A percentile compares a stretch with the other conserved stretches of the same genome.
These are phyloP conservation scores for Colletotrichum acutatum DNA, from an alignment of 2,329 filamentous ascomycete species.

Conservation along the genomic window DNA sequence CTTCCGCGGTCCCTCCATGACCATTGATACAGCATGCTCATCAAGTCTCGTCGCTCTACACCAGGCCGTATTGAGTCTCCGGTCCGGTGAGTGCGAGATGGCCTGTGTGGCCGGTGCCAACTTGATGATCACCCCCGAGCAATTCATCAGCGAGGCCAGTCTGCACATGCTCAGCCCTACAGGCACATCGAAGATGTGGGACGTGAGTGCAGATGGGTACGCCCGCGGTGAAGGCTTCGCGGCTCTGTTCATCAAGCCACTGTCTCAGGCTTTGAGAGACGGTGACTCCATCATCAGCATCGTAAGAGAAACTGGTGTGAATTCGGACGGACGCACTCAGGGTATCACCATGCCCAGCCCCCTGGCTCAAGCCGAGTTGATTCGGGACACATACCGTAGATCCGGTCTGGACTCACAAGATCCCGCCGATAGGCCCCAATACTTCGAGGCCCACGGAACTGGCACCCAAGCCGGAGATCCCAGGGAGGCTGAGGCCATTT, in stretches of 20 bases:
- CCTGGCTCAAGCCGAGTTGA: constrained; percentile 51
- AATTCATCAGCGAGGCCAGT: constrained; percentile 38
- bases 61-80: constrained; percentile 50
- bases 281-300: constrained; percentile 48
- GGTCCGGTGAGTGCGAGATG: constrained; percentile 44
- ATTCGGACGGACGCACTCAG: constrained; percentile 53
- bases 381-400: constrained; percentile 48
- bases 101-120: constrained; percentile 47
- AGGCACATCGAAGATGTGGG: constrained; percentile 49
- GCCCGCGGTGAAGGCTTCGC: constrained; percentile 58
- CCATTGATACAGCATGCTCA: constrained; percentile 60
- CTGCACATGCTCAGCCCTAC: constrained; percentile 42
- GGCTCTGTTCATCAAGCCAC: constrained; percentile 54
- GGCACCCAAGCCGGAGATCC: constrained; percentile 46
- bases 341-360: constrained; percentile 52
- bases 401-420: constrained; percentile 48
- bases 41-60: constrained; percentile 55
- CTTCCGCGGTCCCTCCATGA: constrained; percentile 52
- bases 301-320: constrained; percentile 50
- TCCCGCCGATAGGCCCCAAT: constrained; percentile 48
- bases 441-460: constrained; percentile 58
- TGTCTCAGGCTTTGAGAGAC: constrained; percentile 53
- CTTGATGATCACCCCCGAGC: constrained; percentile 37
- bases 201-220: constrained; percentile 58
- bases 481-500: constrained; percentile 40